Base-by-base conservation (phyloP, 345 rosid species). In the Xanthoceras sorbifolium region DNA sequence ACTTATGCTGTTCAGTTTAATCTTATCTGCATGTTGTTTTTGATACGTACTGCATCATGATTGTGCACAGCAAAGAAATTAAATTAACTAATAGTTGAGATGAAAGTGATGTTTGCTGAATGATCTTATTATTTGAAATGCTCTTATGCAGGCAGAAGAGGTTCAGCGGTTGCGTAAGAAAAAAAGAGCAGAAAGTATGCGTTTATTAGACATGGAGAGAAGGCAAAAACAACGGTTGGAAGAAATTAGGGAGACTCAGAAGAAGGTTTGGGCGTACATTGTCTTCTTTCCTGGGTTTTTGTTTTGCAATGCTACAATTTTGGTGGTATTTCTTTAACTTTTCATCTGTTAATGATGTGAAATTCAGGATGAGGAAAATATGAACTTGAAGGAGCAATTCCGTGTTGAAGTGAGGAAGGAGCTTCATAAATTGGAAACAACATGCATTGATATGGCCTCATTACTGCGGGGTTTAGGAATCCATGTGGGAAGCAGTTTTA, bases 211-310 rank as follows among this genome's bases (percentile, higher is more conserved):
- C 76, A 84, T 95, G 94, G 90, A 93, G 85, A 92, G 84, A 87
- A 84, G 97, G 82, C 93, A 89, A 84, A 92, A 92, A 81, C 91
- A 87, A 87, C 91, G 96, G 5, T 75, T 92, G 81, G 92, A 93
- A 78, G 99, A 95, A 90, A 84, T 93, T 81, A 89, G 98, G 77
- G 94, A 88, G 81, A 81, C 93, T 52, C 92, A 93, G 78, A 93
- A 89, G 92, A 92, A 89, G 98, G 99, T 91, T 44, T 40, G 71
- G 34, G 34, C 36, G 28, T 20, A 57, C 32, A 20, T 44, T 73
- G 32, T 73, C 29, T 50, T 20, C 40, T 34, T 4, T 38, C 46
- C 20, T 5, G 22, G 14, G 52, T 72, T 42, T 48, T 64, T 23
- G 23, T 6, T 73, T 64, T 52, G 40, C n/a, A 64, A 4, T 23